These are phyloP conservation scores for Candida lessepsii DNA, from an alignment of 805 yeast species.

Conservation along the genomic window DNA sequence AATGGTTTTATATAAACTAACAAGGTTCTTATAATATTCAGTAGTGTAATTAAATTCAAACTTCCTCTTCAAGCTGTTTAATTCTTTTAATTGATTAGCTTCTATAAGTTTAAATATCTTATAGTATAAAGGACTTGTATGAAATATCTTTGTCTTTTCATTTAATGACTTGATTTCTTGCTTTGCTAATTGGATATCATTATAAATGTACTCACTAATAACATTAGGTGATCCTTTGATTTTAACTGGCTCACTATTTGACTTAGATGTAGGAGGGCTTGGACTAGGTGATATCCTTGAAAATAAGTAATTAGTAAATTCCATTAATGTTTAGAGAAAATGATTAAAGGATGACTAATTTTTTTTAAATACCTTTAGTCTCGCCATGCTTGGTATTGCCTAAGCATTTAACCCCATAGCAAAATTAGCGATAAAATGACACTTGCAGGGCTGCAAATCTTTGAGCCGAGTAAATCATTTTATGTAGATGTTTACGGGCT, in stretches of 20 bases:
- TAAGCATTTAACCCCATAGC: not conserved
- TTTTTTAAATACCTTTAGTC: not conserved
- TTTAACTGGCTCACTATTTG: constrained; percentile 2
- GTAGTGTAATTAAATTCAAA: constrained; percentile 14
- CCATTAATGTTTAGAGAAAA: too few species aligned
- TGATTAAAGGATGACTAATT: too few species aligned
- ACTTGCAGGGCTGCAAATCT: constrained; percentile 3
- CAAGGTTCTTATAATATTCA: constrained; percentile 18
- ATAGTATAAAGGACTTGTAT: constrained; percentile 19
- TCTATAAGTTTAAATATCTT: constrained; percentile 24
- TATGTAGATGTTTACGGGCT: too few species aligned
- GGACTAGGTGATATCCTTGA: constrained; percentile 6
- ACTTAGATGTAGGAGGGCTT: not conserved
- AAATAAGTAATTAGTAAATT: not conserved
- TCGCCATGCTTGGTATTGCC: not conserved
- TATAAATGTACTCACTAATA: constrained; percentile 21
- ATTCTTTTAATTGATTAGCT: constrained; percentile 18
- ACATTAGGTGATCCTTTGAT: constrained; percentile 20
- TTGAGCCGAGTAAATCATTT: not conserved
- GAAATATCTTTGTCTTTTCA: constrained; percentile 21
- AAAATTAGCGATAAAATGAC: constrained; percentile 2
- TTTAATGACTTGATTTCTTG: constrained; percentile 24
- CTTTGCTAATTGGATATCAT: constrained; percentile 22
- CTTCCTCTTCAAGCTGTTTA: constrained; percentile 15
- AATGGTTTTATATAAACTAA: constrained; percentile 19